These are phyloP conservation scores for Biscogniauxia mediterranea DNA, from an alignment of 2,329 filamentous ascomycete genomes.

Conservation along the genomic window DNA sequence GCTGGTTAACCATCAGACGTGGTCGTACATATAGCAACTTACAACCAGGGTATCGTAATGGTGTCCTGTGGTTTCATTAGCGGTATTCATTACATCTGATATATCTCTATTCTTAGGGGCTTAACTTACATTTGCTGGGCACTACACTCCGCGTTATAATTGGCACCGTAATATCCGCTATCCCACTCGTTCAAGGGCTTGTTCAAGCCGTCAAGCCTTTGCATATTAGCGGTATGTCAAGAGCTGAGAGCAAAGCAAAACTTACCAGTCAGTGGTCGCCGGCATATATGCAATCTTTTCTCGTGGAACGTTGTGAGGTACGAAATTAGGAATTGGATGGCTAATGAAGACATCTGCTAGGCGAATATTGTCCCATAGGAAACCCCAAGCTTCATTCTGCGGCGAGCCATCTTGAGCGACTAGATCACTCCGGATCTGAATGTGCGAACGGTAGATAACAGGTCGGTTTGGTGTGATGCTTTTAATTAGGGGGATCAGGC, in stretches of 20 bases:
- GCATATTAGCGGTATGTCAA: slow-evolving; percentile 21
- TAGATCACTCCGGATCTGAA: slow-evolving; percentile 76
- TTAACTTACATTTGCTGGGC: slow-evolving; percentile 54
- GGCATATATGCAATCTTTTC: slow-evolving; percentile 73
- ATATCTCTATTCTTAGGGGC: slow-evolving; percentile 17
- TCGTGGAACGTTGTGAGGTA: slow-evolving; percentile 64
- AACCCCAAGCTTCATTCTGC: slow-evolving; percentile 72
- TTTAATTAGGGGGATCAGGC: slow-evolving; percentile 74
- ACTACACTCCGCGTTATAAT: slow-evolving; percentile 65
- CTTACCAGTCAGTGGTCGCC: slow-evolving; percentile 75
- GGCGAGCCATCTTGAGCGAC: slow-evolving; percentile 61
- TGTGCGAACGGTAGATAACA: slow-evolving; percentile 78
- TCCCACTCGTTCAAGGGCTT: slow-evolving; percentile 72
- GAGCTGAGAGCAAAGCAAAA: slow-evolving; percentile 1
- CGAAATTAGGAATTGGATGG: slow-evolving; percentile 74
- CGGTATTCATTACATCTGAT: neutral
- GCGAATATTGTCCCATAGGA: slow-evolving; percentile 70
- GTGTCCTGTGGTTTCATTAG: slow-evolving; percentile 37
- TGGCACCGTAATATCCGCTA: slow-evolving; percentile 68
- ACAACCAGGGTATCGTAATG: slow-evolving; percentile 55
- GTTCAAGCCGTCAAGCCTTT: slow-evolving; percentile 73
- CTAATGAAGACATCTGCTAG: slow-evolving; percentile 76
- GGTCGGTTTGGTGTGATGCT: slow-evolving; percentile 67
- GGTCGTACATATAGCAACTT: slow-evolving; percentile 12
- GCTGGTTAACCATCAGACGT: neutral